phyloP scores from a whole-genome alignment of 495 filamentous ascomycete species.

The Glarea lozoyensis region DNA sequence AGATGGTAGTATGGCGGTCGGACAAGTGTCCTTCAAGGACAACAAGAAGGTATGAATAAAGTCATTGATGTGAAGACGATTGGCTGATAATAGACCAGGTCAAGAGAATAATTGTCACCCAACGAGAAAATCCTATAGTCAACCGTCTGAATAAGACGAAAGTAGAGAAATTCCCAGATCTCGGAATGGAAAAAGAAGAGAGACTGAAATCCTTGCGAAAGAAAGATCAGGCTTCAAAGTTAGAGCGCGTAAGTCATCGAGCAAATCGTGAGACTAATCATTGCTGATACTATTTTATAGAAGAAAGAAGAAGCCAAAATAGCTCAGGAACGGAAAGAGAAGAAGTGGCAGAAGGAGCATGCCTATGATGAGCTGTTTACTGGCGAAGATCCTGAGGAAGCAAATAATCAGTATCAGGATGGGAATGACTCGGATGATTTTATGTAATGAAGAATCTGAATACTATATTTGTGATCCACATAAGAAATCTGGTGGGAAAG shows the following conservation, averaged over 20 bases:
- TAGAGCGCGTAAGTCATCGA: conserved; percentile 55
- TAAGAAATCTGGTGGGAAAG: too few relatives aligned
- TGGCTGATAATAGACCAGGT: conserved; percentile 37
- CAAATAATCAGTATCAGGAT: conserved; percentile 59
- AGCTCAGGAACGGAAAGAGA: conserved; percentile 69
- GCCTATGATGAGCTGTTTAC: conserved; percentile 82
- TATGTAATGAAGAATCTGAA: too few relatives aligned
- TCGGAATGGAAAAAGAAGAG: conserved; percentile 70
- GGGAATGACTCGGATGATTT: conserved; percentile 64
- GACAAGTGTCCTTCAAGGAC: conserved; percentile 93
- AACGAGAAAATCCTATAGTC: conserved; percentile 79
- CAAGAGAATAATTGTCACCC: conserved; percentile 64
- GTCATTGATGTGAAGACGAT: background rate
- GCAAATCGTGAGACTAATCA: too few relatives aligned
- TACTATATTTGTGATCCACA: too few relatives aligned
- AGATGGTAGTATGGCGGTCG: conserved; percentile 89
- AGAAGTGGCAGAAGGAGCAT: conserved; percentile 90
- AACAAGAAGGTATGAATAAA: conserved; percentile 44
- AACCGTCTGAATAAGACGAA: conserved; percentile 97
- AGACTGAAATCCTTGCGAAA: conserved; percentile 57
- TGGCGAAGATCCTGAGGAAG: conserved; percentile 53
- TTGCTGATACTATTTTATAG: conserved; percentile 28
- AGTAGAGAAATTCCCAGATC: conserved; percentile 74
- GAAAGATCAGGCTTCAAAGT: conserved; percentile 55
- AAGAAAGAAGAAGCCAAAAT: conserved; percentile 73